Evolutionary conservation across 1,139 yeast species (phyloP), one percentile per base, ranked within the genome.

Genomic region (Suhomyces guaymorum): DNA sequence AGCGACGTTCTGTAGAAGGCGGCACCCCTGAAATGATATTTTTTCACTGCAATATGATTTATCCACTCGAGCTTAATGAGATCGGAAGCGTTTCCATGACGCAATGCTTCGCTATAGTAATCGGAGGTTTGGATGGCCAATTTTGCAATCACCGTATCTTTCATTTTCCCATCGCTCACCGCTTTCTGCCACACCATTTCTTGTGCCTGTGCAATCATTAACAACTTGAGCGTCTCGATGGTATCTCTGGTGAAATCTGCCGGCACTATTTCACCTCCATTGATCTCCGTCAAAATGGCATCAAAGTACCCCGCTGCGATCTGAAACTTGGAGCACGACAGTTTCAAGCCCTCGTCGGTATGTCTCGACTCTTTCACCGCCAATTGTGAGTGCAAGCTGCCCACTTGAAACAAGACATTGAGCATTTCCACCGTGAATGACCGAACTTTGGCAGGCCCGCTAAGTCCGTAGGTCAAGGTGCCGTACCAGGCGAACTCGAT

Each of bases 151-250:
- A 80, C 66, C 0, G 82, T 64, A 51, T 84, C 79, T 50, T 81
- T 83, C 51, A 79, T 57, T 3, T 67, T 63, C n/a, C 72, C 73
- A 23, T 63, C 56, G 5, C 47, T 35, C 1, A 75, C 59, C 0
- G 96, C 90, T 50, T 81, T 81, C 33, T 75, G 79, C 96, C 96
- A 89, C 37, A 83, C 79, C 8, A 78, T 70, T 52, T 90, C 97
- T 55, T 89, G 96, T 0, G 96, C 94, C 50, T 88, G 95, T 0
- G 95, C 95, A 25, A 85, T 54, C 75, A 78, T 76, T 15, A 88
- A 48, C n/a, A 45, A 45, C 30, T 51, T 51, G 19, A 70, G 51
- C 29, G 63, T 59, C 14, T 41, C 41, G 5, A 66, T 41, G 0
- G 73, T 61, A 5, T 52, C 52, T 4, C 18, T 13, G 6, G 59